Conservation (phyloP, 2,329 filamentous ascomycete genomes). For the Fusarium musae region DNA sequence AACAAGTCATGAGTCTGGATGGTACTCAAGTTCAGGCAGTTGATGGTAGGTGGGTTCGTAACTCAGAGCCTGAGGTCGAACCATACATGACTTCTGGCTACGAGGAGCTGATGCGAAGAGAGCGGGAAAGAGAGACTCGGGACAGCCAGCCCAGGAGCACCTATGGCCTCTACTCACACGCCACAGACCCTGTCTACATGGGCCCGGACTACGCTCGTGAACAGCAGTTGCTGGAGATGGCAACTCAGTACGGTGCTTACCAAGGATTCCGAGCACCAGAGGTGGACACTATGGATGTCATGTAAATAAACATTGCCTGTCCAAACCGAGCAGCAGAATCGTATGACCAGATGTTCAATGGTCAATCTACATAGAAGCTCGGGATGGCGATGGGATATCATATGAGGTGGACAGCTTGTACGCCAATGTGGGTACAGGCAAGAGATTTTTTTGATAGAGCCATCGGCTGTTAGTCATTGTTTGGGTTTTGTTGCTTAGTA, state of each 20-base stretch:
- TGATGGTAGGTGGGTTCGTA: slow-evolving; percentile 64
- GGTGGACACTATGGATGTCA: slow-evolving; percentile 61
- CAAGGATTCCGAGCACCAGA: slow-evolving; percentile 60
- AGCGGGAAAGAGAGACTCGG: slow-evolving; percentile 62
- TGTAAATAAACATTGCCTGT: slow-evolving; percentile 46
- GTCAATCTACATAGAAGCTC: slow-evolving; percentile 18
- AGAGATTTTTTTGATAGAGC: not conserved
- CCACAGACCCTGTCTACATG: slow-evolving; percentile 77
- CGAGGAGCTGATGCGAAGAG: slow-evolving; percentile 72
- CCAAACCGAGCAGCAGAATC: slow-evolving; percentile 28
- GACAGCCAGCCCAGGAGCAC: slow-evolving; percentile 52
- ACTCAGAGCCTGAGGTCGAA: slow-evolving; percentile 65
- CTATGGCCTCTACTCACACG: slow-evolving; percentile 63
- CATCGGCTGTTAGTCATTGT: slow-evolving; percentile 22
- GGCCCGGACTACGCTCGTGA: slow-evolving; percentile 57
- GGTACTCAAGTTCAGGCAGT: slow-evolving; percentile 62
- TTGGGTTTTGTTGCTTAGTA: slow-evolving; percentile 27
- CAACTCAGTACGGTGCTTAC: slow-evolving; percentile 74
- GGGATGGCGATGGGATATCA: not conserved
- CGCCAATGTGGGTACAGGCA: not conserved
- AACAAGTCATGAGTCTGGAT: slow-evolving; percentile 63
- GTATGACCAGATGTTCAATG: slow-evolving; percentile 14
- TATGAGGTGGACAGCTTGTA: slow-evolving; percentile 6
- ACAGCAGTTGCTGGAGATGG: slow-evolving; percentile 68
- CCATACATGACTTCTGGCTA: slow-evolving; percentile 90